Evolutionary conservation across 176 grass and related monocot genomes (phyloP).

Genomic region (Zizania latifolia): DNA sequence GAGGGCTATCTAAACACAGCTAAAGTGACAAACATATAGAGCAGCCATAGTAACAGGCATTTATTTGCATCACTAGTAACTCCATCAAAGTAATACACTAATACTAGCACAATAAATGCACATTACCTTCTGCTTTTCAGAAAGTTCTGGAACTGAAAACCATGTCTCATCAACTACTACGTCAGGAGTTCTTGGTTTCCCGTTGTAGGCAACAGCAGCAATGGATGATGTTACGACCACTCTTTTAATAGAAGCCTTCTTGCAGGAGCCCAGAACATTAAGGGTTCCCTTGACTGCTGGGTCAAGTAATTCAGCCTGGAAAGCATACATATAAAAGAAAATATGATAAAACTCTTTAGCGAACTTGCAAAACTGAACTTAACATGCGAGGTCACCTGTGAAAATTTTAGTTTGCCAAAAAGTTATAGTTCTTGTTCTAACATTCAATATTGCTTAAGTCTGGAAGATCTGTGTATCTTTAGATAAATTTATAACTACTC

Average conservation of each 20-base stretch:
- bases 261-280: constrained; percentile 49
- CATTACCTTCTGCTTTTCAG: constrained; percentile 27
- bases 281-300: constrained; percentile 52
- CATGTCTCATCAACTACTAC: constrained; percentile 50
- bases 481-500: background rate
- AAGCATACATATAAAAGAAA: background rate
- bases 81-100: background rate
- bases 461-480: background rate
- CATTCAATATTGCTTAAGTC: background rate
- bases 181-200: constrained; percentile 42
- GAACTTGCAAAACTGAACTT: background rate
- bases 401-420: background rate
- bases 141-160: constrained; percentile 34
- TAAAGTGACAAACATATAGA: background rate
- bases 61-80: background rate
- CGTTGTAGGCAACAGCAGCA: constrained; percentile 38
- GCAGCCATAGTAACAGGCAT: background rate
- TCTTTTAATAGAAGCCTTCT: constrained; percentile 42
- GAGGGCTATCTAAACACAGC: background rate
- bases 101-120: background rate
- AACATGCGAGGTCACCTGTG: background rate
- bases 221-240: constrained; percentile 50
- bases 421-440: background rate
- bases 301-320: constrained; percentile 51
- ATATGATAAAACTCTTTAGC: background rate